Evolutionary conservation across 2,329 filamentous ascomycete genomes (phyloP), one percentile per base, ranked within the genome.

Genomic region (Nothophaeocryptopus gaeumannii): DNA sequence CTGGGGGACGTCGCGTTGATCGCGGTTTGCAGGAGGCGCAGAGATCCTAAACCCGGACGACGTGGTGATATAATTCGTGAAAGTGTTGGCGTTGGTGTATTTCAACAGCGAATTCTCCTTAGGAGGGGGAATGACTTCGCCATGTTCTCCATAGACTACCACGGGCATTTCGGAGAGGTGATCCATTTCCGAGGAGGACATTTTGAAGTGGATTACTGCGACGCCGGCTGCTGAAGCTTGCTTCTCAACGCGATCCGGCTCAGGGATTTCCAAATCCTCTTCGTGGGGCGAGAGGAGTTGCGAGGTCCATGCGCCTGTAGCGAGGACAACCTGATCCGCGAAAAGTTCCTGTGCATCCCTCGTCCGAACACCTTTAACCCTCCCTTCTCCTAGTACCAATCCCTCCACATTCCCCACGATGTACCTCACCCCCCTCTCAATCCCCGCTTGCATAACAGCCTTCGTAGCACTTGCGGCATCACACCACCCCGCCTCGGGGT

Each of bases 141-240:
- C 73, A 52, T 70, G 58, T 12, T 67, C 70, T 0, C 74, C 74
- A 47, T 75, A 74, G 2, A 78, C 71, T 9, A 83, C 69, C 0
- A 84, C 78, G 0, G 82, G 82, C 40, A 81, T 73, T 1, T 59
- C 45, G 1, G 71, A 64, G 49, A 81, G 76, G 58, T 70, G 67
- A 44, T 74, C 61, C 59, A 74, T 72, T 54, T 83, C 78, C 9
- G 69, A 67, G 1, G 74, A 68, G 5, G 74, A 72, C 5, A 85
- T 71, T 31, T 74, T 72, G 20, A 78, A 78, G 67, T 83, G 79
- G 0, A 78, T 81, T 0, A 80, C 80, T 2, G 77, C 77, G 12
- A 84, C 79, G 1, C 79, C 83, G 0, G 81, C 80, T 4, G 82
- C 81, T 37, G 73, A 69, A 13, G 77, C 70, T 55, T 85, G 82